phyloP scores from a whole-genome alignment of 495 filamentous ascomycete species.

The Entonaema liquescens region DNA sequence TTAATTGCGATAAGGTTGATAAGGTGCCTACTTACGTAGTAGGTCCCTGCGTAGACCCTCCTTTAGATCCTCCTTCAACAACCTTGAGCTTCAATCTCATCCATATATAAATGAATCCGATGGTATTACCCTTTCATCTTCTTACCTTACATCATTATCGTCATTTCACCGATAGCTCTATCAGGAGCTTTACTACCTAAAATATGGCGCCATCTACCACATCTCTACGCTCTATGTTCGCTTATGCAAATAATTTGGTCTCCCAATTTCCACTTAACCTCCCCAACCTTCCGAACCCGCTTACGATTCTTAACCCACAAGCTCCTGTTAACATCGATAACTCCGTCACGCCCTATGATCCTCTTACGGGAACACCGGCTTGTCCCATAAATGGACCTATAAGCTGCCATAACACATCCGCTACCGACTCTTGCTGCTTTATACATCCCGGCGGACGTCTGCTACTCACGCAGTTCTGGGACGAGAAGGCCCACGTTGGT shows the following conservation, averaged over 20 bases:
- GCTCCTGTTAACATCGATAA: slow-evolving; percentile 19
- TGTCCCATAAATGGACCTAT: slow-evolving; percentile 58
- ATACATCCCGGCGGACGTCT: slow-evolving; percentile 81
- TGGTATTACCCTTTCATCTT: background rate
- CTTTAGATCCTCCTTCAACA: background rate
- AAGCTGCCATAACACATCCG: slow-evolving; percentile 59
- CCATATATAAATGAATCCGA: background rate
- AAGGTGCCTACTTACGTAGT: background rate
- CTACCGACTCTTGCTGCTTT: slow-evolving; percentile 79
- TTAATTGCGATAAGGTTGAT: slow-evolving; percentile 9
- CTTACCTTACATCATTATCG: background rate
- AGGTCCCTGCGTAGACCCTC: background rate
- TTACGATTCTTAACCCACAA: slow-evolving; percentile 25
- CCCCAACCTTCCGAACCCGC: slow-evolving; percentile 29
- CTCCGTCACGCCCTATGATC: slow-evolving; percentile 47
- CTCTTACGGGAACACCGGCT: slow-evolving; percentile 48
- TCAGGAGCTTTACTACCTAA: background rate
- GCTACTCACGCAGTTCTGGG: slow-evolving; percentile 90
- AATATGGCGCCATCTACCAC: slow-evolving; percentile 35
- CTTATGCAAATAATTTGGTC: slow-evolving; percentile 41
- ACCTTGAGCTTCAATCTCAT: slow-evolving; percentile 5
- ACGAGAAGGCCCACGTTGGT: slow-evolving; percentile 72
- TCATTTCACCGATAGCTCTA: background rate
- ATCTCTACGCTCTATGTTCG: slow-evolving; percentile 36
- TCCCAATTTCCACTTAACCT: slow-evolving; percentile 42